Base-by-base conservation (phyloP, 164 flowering plant genomes). In the Magnolia changhungtana region DNA sequence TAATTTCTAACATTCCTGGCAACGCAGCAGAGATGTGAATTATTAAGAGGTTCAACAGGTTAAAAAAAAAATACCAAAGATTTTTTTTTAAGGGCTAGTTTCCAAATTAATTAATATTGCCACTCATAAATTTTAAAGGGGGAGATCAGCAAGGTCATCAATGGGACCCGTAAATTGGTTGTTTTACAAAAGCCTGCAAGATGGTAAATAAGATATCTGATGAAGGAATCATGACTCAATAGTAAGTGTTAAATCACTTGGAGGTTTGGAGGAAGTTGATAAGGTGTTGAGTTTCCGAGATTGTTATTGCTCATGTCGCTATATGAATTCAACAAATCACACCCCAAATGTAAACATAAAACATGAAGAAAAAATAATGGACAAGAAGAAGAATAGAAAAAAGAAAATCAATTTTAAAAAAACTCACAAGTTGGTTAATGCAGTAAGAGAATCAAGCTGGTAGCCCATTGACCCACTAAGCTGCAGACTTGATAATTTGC, bases 151-250 rank as follows among this genome's bases (percentile, higher is more conserved):
- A 82, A 95, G 95, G 83, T 89, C 95, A 82, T 93, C 82, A 75
- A 95, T 86, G 49, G 89, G 71, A 63, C 99, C 99, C 1, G 95
- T 87, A 72, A 93, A 86, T 79, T 91, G 98, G 82, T 95, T 95
- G 84, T 88, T 91, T 78, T 95, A 90, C 87, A 96, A 84, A 79
- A 87, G 88, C 91, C 99, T 96, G 84, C 72, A 80, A 1, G 76
- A 79, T 24, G 49, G 73, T 55, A 66, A 72, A 76, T 14, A 59
- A 74, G 52, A 72, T 18, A 65, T 71, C 31, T 8, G 67, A 76
- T 16, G n/a, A 51, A 21, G 59, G 51, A 18, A 63, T 23, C 50
- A 73, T 61, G 19, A 80, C 19, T 18, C 51, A 64, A 29, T n/a
- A 58, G n/a, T 51, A 72, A 23, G 24, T 23, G 24, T 23, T 23